Conservation (phyloP, 257 asterid genomes). For the Solanum virginianum region DNA sequence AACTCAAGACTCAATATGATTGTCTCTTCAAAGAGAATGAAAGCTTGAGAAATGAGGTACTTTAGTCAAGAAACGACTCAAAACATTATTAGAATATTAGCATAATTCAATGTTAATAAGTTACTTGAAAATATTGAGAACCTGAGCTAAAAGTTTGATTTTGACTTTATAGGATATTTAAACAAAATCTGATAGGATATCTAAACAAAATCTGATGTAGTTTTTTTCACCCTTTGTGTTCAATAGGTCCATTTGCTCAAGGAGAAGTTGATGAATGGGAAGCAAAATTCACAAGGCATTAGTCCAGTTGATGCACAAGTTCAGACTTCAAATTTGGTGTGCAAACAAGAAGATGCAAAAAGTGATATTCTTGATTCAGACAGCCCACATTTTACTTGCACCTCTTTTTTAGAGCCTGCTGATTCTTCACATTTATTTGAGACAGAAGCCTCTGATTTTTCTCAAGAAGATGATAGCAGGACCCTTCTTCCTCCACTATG, state of each 20-base stretch:
- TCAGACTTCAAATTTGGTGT: neutral
- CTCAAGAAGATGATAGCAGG: constrained; percentile 48
- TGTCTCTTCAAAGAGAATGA: constrained; percentile 36
- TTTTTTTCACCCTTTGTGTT: neutral
- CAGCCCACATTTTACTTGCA: constrained; percentile 32
- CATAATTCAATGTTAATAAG: neutral
- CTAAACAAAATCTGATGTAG: neutral
- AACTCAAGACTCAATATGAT: neutral
- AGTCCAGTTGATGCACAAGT: neutral
- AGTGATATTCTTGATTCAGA: constrained; percentile 75
- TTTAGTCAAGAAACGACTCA: neutral
- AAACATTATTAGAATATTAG: neutral
- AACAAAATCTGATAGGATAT: neutral
- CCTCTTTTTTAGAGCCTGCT: constrained; percentile 23
- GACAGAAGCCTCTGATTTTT: constrained; percentile 30
- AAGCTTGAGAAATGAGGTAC: constrained; percentile 47
- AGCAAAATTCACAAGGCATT: constrained; percentile 5
- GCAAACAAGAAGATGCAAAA: constrained; percentile 42
- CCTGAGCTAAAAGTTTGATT: neutral
- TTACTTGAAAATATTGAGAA: neutral
- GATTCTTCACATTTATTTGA: constrained; percentile 43
- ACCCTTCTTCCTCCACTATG: constrained; percentile 19
- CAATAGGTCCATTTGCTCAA: constrained; percentile 43
- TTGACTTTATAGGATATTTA: no score
- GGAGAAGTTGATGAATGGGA: constrained; percentile 33